A percentile compares a stretch with the other conserved stretches of the same genome.
Conservation (phyloP, 495 filamentous ascomycete genomes). For the Daldinia caldariorum region DNA sequence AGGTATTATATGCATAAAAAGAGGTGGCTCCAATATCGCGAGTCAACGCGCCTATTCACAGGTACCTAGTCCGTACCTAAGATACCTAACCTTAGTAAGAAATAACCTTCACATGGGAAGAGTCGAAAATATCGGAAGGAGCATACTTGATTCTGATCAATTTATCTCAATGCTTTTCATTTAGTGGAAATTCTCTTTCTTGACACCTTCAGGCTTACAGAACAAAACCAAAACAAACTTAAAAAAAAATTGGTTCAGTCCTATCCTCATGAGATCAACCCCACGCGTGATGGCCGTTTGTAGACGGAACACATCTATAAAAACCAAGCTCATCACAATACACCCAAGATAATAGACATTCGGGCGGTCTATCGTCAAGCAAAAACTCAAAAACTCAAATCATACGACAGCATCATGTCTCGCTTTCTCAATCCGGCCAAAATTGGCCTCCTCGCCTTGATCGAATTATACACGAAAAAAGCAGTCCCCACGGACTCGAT, state of each 20-base stretch:
- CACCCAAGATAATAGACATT: slow-evolving; percentile 1
- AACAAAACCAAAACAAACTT: neutral
- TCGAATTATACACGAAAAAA: slow-evolving; percentile 80
- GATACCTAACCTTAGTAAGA: neutral
- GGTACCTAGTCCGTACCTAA: neutral
- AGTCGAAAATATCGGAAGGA: neutral
- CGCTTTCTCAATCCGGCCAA: slow-evolving; percentile 87
- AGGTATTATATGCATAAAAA: neutral
- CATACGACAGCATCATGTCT: slow-evolving; percentile 62
- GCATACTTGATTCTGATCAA: neutral
- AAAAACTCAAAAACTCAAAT: neutral
- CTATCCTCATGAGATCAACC: slow-evolving; percentile 20
- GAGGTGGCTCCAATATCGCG: neutral
- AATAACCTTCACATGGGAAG: neutral
- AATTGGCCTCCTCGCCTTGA: slow-evolving; percentile 80
- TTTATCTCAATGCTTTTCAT: neutral
- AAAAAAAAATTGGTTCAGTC: too few relatives aligned
- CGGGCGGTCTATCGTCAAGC: neutral
- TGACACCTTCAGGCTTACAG: neutral
- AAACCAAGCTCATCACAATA: neutral
- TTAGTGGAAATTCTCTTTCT: neutral
- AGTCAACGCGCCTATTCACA: neutral
- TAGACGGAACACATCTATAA: slow-evolving; percentile 9
- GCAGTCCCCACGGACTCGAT: slow-evolving; percentile 77
- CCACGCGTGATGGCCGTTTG: slow-evolving; percentile 25